Evolutionary conservation across 2,329 filamentous ascomycete species (phyloP).

Genomic region (Penicillium sp.): DNA sequence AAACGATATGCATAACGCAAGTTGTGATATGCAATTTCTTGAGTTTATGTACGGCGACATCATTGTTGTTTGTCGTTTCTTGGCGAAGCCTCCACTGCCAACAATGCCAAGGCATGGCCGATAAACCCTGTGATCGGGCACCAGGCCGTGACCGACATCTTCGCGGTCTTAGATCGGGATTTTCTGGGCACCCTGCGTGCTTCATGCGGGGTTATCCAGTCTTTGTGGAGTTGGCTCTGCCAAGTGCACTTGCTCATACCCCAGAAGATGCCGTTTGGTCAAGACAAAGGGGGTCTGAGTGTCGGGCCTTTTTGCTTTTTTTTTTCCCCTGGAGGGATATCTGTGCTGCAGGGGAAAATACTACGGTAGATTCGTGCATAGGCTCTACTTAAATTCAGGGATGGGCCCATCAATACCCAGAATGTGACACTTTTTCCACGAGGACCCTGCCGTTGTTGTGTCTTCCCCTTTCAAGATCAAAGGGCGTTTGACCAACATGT

Average conservation of each 20-base stretch:
- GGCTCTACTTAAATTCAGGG: constrained; percentile 9
- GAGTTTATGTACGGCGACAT: not conserved
- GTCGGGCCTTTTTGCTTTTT: constrained; percentile 1
- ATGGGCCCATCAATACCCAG: not conserved
- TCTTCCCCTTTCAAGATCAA: not conserved
- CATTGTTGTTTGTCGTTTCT: constrained; percentile 3
- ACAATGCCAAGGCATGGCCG: constrained; percentile 14
- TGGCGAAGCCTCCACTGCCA: constrained; percentile 7
- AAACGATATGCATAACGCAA: not conserved
- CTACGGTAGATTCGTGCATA: not conserved
- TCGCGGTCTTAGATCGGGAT: constrained; percentile 3
- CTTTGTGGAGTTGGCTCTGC: constrained; percentile 11
- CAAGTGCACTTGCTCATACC: constrained; percentile 6
- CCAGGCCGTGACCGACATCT: not conserved
- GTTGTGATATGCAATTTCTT: not conserved
- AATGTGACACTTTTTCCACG: not conserved
- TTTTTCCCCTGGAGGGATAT: not conserved
- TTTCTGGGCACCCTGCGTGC: constrained; percentile 5
- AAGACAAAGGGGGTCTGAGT: constrained; percentile 9
- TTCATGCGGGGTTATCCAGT: constrained; percentile 16
- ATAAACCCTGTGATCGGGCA: constrained; percentile 7
- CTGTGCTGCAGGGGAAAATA: constrained; percentile 1
- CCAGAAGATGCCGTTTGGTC: constrained; percentile 6
- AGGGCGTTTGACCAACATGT: constrained; percentile 12
- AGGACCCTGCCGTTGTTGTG: not conserved